Percentiles rank a stretch among this genome's conserved stretches.
These are phyloP conservation scores for Pseudocercospora crystallina DNA, from an alignment of 2,329 filamentous ascomycete genomes.

Conservation along the genomic window DNA sequence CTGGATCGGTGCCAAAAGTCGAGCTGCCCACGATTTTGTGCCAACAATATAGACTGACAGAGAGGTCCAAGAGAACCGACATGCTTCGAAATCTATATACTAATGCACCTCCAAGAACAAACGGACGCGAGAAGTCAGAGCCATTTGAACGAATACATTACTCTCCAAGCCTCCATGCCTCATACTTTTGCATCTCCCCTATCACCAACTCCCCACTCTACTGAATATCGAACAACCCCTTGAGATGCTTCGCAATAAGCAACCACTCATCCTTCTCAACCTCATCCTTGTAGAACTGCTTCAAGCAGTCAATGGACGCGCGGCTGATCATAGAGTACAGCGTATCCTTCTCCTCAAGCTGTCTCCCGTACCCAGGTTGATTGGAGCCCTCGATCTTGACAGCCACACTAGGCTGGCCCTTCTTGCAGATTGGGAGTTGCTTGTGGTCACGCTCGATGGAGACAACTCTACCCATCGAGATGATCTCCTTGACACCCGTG, in stretches of 20 bases:
- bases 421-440: constrained; percentile 86
- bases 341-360: constrained; percentile 85
- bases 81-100: too few species aligned
- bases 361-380: constrained; percentile 91
- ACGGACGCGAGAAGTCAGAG: too few species aligned
- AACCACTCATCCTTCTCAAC: constrained; percentile 92
- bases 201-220: not conserved
- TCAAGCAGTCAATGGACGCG: constrained; percentile 87
- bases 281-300: constrained; percentile 89
- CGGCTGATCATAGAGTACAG: constrained; percentile 88
- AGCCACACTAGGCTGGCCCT: constrained; percentile 93
- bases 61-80: too few species aligned
- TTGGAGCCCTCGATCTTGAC: constrained; percentile 94
- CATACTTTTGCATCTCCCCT: too few species aligned
- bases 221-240: constrained; percentile 80
- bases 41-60: too few species aligned
- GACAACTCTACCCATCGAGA: constrained; percentile 87
- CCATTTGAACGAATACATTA: too few species aligned
- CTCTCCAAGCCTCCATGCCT: too few species aligned
- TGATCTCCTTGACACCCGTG: constrained; percentile 78
- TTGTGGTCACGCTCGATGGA: constrained; percentile 98
- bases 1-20: too few species aligned
- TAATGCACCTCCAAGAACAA: too few species aligned
- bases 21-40: too few species aligned
- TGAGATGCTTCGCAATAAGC: constrained; percentile 84